Evolutionary conservation across 2,329 filamentous ascomycete species (phyloP).

Genomic region (Aspergillus sp.): DNA sequence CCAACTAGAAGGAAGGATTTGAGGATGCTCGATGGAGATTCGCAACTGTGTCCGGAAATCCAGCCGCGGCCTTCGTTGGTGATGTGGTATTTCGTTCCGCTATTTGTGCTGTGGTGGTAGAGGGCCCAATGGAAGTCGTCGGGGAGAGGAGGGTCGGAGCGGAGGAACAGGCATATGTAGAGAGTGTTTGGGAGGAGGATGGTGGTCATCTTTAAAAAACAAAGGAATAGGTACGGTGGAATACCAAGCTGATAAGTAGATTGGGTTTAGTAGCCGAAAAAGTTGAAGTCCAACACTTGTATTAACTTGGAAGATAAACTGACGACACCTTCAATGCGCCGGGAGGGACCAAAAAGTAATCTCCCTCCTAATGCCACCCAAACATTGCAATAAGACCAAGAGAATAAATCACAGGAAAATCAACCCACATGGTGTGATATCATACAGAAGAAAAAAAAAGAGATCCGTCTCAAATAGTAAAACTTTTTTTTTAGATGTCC

Average conservation of each 20-base stretch:
- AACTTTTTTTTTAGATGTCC: slow-evolving; percentile 26
- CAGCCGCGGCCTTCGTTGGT: slow-evolving; percentile 19
- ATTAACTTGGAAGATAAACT: slow-evolving; percentile 23
- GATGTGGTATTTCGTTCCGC: slow-evolving; percentile 26
- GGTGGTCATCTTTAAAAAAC: neutral
- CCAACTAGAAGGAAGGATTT: neutral
- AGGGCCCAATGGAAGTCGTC: slow-evolving; percentile 33
- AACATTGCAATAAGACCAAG: slow-evolving; percentile 31
- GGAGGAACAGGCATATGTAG: slow-evolving; percentile 27
- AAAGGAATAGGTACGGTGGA: neutral
- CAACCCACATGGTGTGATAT: slow-evolving; percentile 40
- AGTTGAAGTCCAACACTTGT: slow-evolving; percentile 10
- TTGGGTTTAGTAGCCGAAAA: neutral
- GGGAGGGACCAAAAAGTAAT: slow-evolving; percentile 24
- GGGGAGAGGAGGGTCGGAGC: slow-evolving; percentile 21
- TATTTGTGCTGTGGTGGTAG: slow-evolving; percentile 20
- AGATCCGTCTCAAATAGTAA: slow-evolving; percentile 22
- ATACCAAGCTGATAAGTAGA: neutral
- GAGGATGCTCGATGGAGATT: neutral
- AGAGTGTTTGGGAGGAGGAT: slow-evolving; percentile 10
- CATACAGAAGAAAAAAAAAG: slow-evolving; percentile 38
- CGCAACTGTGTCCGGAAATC: neutral
- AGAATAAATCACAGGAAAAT: slow-evolving; percentile 29
- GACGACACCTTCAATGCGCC: slow-evolving; percentile 30
- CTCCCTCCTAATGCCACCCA: slow-evolving; percentile 36